Percentiles rank a stretch among this genome's conserved stretches.
These are phyloP conservation scores for Monosporascus sp. DNA, from an alignment of 2,329 filamentous ascomycete genomes.

Conservation along the genomic window DNA sequence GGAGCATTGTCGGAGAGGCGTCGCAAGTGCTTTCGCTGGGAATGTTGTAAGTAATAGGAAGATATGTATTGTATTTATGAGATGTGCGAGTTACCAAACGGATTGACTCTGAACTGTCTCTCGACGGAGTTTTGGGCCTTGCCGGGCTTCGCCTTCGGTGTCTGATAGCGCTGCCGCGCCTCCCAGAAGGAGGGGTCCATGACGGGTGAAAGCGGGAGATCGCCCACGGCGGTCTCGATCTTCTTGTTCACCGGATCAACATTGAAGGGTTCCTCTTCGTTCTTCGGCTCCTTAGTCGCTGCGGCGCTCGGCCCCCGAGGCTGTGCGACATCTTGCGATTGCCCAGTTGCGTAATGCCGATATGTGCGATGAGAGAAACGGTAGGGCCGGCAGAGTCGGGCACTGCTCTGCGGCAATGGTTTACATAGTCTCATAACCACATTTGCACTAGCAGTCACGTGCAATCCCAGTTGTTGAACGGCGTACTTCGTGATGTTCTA, in stretches of 20 bases:
- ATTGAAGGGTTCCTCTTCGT: constrained; percentile 26
- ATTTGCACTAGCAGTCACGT: constrained; percentile 7
- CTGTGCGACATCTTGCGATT: constrained; percentile 1
- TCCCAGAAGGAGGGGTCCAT: constrained; percentile 47
- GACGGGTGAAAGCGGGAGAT: constrained; percentile 50
- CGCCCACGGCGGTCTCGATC: constrained; percentile 39
- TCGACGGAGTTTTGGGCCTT: constrained; percentile 44
- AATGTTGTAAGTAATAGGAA: constrained; percentile 1
- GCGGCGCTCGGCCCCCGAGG: not conserved
- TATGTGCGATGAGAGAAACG: constrained; percentile 1
- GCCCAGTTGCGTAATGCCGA: constrained; percentile 12
- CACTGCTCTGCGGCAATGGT: constrained; percentile 20
- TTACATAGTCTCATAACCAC: constrained; percentile 28
- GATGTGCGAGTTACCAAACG: constrained; percentile 49
- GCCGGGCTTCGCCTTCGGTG: constrained; percentile 31
- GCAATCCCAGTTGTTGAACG: too few species aligned
- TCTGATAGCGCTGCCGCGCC: constrained; percentile 37
- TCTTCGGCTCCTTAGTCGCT: constrained; percentile 4
- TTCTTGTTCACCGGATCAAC: constrained; percentile 38
- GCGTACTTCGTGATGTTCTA: too few species aligned
- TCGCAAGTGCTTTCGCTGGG: constrained; percentile 57
- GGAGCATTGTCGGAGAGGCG: constrained; percentile 53
- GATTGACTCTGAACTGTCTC: constrained; percentile 54
- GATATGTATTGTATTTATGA: not conserved
- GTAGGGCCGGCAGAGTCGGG: constrained; percentile 9